Conservation (phyloP, 1,139 yeast species). For the Wickerhamiella infanticola region DNA sequence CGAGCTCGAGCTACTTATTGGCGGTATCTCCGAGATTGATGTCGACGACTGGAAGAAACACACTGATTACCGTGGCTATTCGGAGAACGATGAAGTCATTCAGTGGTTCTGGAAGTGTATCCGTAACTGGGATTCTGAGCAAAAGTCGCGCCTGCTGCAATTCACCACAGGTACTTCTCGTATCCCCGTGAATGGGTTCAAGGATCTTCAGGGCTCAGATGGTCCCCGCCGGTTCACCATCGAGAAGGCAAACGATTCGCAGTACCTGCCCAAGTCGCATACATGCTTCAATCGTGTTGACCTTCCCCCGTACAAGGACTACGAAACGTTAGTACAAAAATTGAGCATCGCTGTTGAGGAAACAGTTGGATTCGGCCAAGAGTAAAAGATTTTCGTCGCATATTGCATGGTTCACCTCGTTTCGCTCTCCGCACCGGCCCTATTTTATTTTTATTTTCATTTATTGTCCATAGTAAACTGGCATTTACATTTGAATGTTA, state of each 20-base stretch:
- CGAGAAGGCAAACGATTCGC: slow-evolving; percentile 91
- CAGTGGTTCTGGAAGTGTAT: slow-evolving; percentile 98
- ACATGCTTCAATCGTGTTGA: slow-evolving; percentile 92
- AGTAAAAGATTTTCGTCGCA: slow-evolving; percentile 26
- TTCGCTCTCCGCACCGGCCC: too few relatives aligned
- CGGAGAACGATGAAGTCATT: slow-evolving; percentile 87
- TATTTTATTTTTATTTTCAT: background rate
- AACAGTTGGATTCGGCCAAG: slow-evolving; percentile 95
- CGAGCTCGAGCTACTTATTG: slow-evolving; percentile 87
- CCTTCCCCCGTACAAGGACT: slow-evolving; percentile 67
- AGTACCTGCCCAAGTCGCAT: slow-evolving; percentile 90
- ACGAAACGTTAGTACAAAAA: slow-evolving; percentile 63
- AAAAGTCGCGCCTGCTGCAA: slow-evolving; percentile 85
- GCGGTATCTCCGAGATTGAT: slow-evolving; percentile 96
- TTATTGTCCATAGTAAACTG: background rate
- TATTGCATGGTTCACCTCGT: too few relatives aligned
- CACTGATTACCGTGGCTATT: slow-evolving; percentile 95
- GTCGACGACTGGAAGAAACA: slow-evolving; percentile 98
- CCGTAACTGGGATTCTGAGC: slow-evolving; percentile 90
- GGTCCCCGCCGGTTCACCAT: slow-evolving; percentile 98
- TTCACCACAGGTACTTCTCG: slow-evolving; percentile 98
- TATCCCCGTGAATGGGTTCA: slow-evolving; percentile 96
- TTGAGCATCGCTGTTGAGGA: slow-evolving; percentile 81
- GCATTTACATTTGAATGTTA: background rate
- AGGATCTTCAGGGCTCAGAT: slow-evolving; percentile 95